Percentiles rank a stretch among this genome's conserved stretches.
phyloP scores from a whole-genome alignment of 768 basidiomycete genomes.

The Tulasnella sp. region DNA sequence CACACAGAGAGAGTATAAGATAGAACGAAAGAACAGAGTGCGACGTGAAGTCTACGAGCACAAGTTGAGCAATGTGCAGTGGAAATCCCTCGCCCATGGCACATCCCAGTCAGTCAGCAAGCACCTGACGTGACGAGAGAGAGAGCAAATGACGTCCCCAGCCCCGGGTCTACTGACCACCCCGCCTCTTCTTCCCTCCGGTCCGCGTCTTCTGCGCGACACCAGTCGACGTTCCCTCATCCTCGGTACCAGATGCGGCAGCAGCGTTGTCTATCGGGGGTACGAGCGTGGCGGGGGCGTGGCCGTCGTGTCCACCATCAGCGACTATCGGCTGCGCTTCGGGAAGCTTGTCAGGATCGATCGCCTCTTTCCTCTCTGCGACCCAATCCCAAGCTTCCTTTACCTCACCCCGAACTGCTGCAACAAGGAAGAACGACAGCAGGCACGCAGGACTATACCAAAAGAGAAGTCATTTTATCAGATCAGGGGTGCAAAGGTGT shows the following conservation, averaged over 20 bases:
- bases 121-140: constrained; percentile 1
- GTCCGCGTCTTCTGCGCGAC: not conserved
- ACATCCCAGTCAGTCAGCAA: not conserved
- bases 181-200: constrained; percentile 7
- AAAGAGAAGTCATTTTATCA: constrained; percentile 21
- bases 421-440: constrained; percentile 59
- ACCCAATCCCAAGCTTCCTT: constrained; percentile 64
- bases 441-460: constrained; percentile 63
- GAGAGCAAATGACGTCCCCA: not conserved
- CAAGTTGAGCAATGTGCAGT: not conserved
- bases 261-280: constrained; percentile 1
- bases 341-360: constrained; percentile 14
- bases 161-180: constrained; percentile 8
- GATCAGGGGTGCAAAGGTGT: constrained; percentile 1
- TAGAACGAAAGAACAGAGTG: not conserved
- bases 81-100: not conserved
- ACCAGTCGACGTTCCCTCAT: not conserved
- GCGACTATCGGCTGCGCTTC: constrained; percentile 14
- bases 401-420: constrained; percentile 63
- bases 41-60: not conserved
- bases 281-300: constrained; percentile 1
- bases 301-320: not conserved
- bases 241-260: constrained; percentile 6
- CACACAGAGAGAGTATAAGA: not conserved
- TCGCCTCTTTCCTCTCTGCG: constrained; percentile 11